Conservation (phyloP, 345 rosid species). For the Populus davidiana region DNA sequence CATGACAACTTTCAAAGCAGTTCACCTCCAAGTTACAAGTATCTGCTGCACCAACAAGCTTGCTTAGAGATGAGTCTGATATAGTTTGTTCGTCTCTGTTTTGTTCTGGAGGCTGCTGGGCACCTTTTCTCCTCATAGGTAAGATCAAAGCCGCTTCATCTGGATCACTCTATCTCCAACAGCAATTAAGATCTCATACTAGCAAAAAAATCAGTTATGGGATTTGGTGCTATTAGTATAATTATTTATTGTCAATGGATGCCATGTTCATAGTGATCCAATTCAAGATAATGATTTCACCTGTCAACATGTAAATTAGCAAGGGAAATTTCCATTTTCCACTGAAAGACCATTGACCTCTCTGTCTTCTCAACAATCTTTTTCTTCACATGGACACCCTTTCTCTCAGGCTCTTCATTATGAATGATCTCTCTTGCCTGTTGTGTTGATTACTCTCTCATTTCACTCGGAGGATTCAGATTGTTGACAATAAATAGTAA, state of each 20-base stretch:
- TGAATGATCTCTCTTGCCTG: too few relatives aligned
- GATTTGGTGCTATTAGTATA: not conserved
- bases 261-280: not conserved
- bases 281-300: not conserved
- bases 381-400: too few relatives aligned
- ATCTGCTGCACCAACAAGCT: conserved; percentile 55
- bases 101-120: conserved; percentile 30
- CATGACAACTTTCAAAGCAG: not conserved
- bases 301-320: not conserved
- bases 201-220: not conserved
- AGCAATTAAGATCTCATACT: not conserved
- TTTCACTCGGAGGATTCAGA: too few relatives aligned
- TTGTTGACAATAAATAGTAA: too few relatives aligned
- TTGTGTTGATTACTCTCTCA: too few relatives aligned
- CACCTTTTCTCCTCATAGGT: conserved; percentile 44
- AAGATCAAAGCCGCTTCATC: conserved; percentile 34
- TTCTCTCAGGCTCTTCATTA: too few relatives aligned
- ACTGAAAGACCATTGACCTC: too few relatives aligned
- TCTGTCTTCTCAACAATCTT: too few relatives aligned
- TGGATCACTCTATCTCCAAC: conserved; percentile 32
- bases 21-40: conserved; percentile 48
- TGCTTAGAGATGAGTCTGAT: conserved; percentile 29
- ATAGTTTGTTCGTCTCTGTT: conserved; percentile 49
- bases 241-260: not conserved
- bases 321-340: not conserved